Base-by-base conservation (phyloP, 2,329 filamentous ascomycete genomes). In the Colletotrichum sp. region DNA sequence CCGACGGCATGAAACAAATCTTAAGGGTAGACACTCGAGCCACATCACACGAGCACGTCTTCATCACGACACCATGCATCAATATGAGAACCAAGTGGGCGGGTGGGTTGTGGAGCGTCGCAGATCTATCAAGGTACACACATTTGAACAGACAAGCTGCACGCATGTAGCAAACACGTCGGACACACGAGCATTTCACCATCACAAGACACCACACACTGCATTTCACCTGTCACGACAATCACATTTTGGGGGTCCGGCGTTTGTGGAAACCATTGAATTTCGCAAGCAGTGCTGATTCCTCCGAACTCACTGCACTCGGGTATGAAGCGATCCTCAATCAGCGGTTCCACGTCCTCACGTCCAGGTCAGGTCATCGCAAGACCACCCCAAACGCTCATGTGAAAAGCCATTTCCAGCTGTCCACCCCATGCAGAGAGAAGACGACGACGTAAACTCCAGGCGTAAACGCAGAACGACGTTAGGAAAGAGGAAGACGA, bases 291-390 rank as follows among this genome's bases (percentile, higher is more conserved):
- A 89, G 86, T 89, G 87, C 85, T 85, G 84, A 84, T 84, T 85
- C 84, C 84, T 82, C 81, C 79, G 82, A 83, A 83, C 83, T 83
- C 86, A 88, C 87, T 88, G 87, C 87, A 88, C 84, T 85, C 82
- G 87, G 88, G 88, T 90, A 90, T 90, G 88, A 88, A 90, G 90
- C 90, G 88, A 90, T 92, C 89, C 88, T 91, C 90, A 91, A 90
- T 86, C 87, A 89, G 88, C 88, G 85, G 86, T 86, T 89, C 90
- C 90, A 92, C 90, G 88, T 92, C 90, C 89, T 92, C 90, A 85
- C 87, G 87, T 86, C 85, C 82, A 84, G 83, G 80, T 81, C 81
- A 80, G 83, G 80, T 81, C 81, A 80, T 81, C 80, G 66, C 62
- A 66, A 80, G 79, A 80, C 82, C 81, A 81, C 82, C 44, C 84